Evolutionary conservation across 2,329 filamentous ascomycete species (phyloP), one percentile per base, ranked within the genome.

Genomic region (Claviceps africana): DNA sequence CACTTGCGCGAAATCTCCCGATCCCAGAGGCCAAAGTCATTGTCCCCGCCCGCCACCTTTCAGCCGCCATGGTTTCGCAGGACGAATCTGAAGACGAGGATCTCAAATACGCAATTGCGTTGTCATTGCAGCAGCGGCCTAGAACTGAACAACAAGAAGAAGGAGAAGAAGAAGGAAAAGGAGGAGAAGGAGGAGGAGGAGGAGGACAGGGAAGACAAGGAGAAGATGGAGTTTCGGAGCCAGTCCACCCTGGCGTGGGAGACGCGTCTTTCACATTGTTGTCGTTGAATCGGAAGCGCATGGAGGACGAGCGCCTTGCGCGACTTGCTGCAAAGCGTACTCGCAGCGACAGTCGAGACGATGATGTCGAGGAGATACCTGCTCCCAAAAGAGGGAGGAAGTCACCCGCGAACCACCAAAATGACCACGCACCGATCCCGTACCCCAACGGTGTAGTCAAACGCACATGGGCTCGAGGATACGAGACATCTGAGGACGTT

Each of bases 241-340:
- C 19, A 22, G 39, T 31, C 5, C 30, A 19, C 17, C 15, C 42
- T 11, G 37, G n/a, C 8, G 22, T 15, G 28, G 21, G 25, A 4
- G 46, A 43, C 11, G 45, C 51, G 21, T 53, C 57, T 48, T 59
- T 64, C 31, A 71, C 73, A 0, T 59, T 80, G 0, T 61, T 76
- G 4, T 76, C 77, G 3, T 67, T 95, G 1, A 78, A 95, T 68
- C 79, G 90, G 37, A 88, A 83, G 66, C 78, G 81, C 50, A 93
- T 95, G 88, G 91, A 96, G 65, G 74, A 82, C 60, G 88, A 94
- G 63, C 81, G 91, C 42, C 75, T 95, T 15, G 82, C 80, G 22
- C 78, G 90, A 58, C 65, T 82, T 40, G 74, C 75, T n/a, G 19
- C 40, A 44, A 86, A 90, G 65, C 76, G 64, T 37, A 62, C 56